These are phyloP conservation scores for Diaporthe citriasiana DNA, from an alignment of 2,329 filamentous ascomycete genomes.

Conservation along the genomic window DNA sequence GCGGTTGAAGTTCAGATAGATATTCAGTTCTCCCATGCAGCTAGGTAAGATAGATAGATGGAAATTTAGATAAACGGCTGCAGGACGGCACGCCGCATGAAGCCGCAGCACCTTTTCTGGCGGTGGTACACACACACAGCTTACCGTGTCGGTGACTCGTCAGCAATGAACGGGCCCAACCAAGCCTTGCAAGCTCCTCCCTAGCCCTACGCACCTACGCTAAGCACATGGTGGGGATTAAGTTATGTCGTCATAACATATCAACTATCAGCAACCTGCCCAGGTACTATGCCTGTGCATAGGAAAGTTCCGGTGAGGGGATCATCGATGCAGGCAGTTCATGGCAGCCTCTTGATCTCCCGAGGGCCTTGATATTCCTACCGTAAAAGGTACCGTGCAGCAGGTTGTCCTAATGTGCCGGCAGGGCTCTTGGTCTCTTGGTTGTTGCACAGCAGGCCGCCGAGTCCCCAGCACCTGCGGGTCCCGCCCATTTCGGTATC, in stretches of 20 bases:
- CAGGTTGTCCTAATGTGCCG: background rate
- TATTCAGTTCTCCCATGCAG: conserved; percentile 21
- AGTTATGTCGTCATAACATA: background rate
- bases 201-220: background rate
- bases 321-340: background rate
- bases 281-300: background rate
- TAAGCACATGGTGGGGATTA: background rate
- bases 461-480: conserved; percentile 15
- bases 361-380: background rate
- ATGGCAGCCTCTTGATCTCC: background rate
- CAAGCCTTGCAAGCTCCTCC: conserved; percentile 15
- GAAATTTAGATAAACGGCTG: conserved; percentile 15
- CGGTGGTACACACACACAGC: conserved; percentile 8
- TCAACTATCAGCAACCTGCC: background rate
- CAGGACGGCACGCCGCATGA: conserved; percentile 26
- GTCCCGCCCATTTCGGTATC: background rate
- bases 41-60: background rate
- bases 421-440: conserved; percentile 2
- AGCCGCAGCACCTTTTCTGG: conserved; percentile 8
- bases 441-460: conserved; percentile 17
- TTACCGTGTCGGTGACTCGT: background rate
- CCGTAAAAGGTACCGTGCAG: background rate
- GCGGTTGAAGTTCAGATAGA: background rate
- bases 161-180: background rate
- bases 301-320: background rate